Evolutionary conservation across 805 yeast genomes (phyloP).

Genomic region (Kazachstania africana): DNA sequence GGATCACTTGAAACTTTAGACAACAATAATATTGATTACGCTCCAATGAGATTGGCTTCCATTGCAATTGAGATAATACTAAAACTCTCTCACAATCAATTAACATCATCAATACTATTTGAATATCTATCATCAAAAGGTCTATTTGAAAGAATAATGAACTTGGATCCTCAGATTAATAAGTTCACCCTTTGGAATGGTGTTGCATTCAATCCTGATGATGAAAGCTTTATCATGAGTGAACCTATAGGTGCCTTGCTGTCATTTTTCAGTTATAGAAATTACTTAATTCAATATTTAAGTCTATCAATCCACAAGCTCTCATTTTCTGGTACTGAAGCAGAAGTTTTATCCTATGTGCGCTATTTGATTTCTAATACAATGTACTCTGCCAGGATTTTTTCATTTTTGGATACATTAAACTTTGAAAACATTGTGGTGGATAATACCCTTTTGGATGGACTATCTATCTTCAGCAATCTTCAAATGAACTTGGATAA

Average conservation of each 20-base stretch:
- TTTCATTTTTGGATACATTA: slow-evolving; percentile 59
- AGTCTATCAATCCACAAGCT: slow-evolving; percentile 59
- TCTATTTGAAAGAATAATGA: slow-evolving; percentile 41
- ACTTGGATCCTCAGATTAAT: slow-evolving; percentile 44
- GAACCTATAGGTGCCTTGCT: slow-evolving; percentile 41
- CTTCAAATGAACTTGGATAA: slow-evolving; percentile 34
- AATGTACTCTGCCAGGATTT: slow-evolving; percentile 52
- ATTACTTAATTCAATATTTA: slow-evolving; percentile 49
- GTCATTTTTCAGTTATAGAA: slow-evolving; percentile 50
- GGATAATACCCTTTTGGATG: slow-evolving; percentile 4
- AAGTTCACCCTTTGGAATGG: slow-evolving; percentile 45
- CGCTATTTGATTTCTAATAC: slow-evolving; percentile 39
- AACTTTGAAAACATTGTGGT: slow-evolving; percentile 41
- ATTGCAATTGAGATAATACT: slow-evolving; percentile 49
- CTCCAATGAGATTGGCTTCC: slow-evolving; percentile 48
- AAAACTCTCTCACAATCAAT: slow-evolving; percentile 45
- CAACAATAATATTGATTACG: slow-evolving; percentile 34
- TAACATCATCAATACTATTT: slow-evolving; percentile 42
- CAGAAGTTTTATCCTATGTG: slow-evolving; percentile 33
- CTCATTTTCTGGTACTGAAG: slow-evolving; percentile 40
- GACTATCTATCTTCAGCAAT: slow-evolving; percentile 20
- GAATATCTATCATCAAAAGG: slow-evolving; percentile 39
- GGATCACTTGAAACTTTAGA: slow-evolving; percentile 34
- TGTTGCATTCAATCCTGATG: slow-evolving; percentile 31
- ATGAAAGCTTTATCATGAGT: slow-evolving; percentile 21